Base-by-base conservation (phyloP, 805 yeast genomes). In the Starmerella gropengiesseri region DNA sequence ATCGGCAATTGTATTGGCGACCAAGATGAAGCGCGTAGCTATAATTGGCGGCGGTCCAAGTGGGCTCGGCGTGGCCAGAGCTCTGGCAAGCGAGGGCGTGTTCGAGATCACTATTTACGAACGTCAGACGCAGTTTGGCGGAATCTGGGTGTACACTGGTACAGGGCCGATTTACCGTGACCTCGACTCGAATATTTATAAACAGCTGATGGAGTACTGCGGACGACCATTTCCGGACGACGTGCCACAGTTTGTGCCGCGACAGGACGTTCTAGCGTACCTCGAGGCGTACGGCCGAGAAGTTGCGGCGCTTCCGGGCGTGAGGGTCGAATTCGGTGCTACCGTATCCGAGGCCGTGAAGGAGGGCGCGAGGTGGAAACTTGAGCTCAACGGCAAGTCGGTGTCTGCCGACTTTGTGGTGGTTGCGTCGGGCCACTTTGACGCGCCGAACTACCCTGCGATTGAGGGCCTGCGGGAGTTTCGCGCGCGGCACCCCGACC, bases 11-110 rank as follows among this genome's bases (percentile, higher is more conserved):
- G n/a, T n/a, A n/a, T n/a, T n/a, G n/a, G 21, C 33, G 22, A 9
- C 25, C 12, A 12, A 13, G 6, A 27, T 27, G 39, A 59, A 60
- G 39, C 56, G 60, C 25, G 65, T 81, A 3, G 85, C 84, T 0
- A 71, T 83, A 7, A 68, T 83, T 19, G 94, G 94, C 2, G 86
- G 75, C 2, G 94, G 93, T 0, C 87, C 91, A 0, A 69, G 74
- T 33, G 93, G 89, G 0, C 61, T 78, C 17, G 83, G 78, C 0
- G 63, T 73, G 3, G 75, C 82, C 0, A 74, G 77, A 45, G 83
- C 86, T 0, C 63, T 83, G 9, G 49, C 71, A 7, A 69, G 65
- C 8, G 86, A 45, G 36, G 4, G 78, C 50, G 46, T 46, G 2
- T 70, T 71, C 49, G 61, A 66, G 26, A 66, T 82, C 37, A 73